Conservation (phyloP, 306 rosid genomes). For the Cicer bijugum region DNA sequence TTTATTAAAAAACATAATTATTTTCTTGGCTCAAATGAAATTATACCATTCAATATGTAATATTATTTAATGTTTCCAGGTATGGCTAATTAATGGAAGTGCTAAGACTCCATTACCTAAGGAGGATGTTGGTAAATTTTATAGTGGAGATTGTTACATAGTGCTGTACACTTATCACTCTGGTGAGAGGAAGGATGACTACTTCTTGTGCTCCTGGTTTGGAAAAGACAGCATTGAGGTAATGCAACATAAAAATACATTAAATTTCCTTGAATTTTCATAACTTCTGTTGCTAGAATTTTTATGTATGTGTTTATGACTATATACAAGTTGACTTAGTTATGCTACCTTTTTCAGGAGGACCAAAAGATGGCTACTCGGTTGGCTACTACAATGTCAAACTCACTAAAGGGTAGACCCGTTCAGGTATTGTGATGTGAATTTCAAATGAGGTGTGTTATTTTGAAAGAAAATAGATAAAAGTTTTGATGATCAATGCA, state of each 20-base stretch:
- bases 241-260: constrained; percentile 18
- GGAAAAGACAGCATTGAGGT: constrained; percentile 96
- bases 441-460: constrained; percentile 5
- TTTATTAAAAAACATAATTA: constrained; percentile 31
- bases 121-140: constrained; percentile 92
- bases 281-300: constrained; percentile 8
- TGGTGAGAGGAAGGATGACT: constrained; percentile 97
- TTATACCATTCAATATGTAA: constrained; percentile 14
- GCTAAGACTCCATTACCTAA: constrained; percentile 78
- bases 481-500: too few relatives aligned
- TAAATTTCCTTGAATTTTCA: constrained; percentile 22
- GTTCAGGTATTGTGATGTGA: constrained; percentile 73
- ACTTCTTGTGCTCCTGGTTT: constrained; percentile 91
- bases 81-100: constrained; percentile 91
- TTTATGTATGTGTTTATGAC: constrained; percentile 13
- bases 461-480: too few relatives aligned
- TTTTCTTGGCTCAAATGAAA: constrained; percentile 41
- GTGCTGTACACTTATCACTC: constrained; percentile 89
- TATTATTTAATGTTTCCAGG: constrained; percentile 55
- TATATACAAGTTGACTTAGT: constrained; percentile 38
- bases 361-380: constrained; percentile 89
- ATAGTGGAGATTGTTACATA: constrained; percentile 95
- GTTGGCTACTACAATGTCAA: constrained; percentile 85
- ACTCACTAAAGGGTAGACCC: constrained; percentile 97
- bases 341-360: constrained; percentile 61